Base-by-base conservation (phyloP, 2,329 filamentous ascomycete genomes). In the Sclerotiophoma versabilis region DNA sequence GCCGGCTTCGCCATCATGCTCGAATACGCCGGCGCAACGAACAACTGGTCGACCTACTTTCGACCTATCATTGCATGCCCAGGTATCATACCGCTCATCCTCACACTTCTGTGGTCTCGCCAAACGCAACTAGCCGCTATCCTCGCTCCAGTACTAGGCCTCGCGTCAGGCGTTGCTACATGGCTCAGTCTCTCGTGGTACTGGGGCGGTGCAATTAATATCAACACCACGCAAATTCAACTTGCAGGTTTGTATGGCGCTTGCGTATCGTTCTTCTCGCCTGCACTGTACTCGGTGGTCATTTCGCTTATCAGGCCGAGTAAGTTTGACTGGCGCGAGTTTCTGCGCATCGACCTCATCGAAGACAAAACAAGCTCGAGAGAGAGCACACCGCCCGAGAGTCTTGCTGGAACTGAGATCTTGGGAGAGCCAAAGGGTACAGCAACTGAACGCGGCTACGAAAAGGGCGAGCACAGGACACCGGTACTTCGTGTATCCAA, bases 11-110 rank as follows among this genome's bases (percentile, higher is more conserved):
- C 87, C 0, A 89, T 90, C 0, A 91, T 90, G 0, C 83, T 93
- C 0, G 58, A 63, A 46, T 63, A 68, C 25, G 64, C 59, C 2
- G 66, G 63, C 23, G 57, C 54, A 47, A 52, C 52, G 92, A 96
- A 90, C 91, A 91, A n/a, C 93, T 92, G 67, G 80, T 95, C 5
- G 93, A 93, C 70, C 78, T 96, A 2, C 84, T 95, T 72, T 96
- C 96, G 92, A 91, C 92, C 48, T 4, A 89, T 92, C 43, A 90
- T 96, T 65, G 93, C 96, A 66, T 92, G 88, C 0, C 85, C 89
- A 0, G 92, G 91, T 2, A 91, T 95, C 2, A 81, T 96, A 10
- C 92, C 92, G 0, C 89, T 91, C 0, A 87, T 90, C 0, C 78
- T 96, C 59, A 89, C 91, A 0, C 82, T 96, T 0, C 79, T 92